Percentiles rank a stretch among this genome's conserved stretches.
Conservation (phyloP, 805 yeast genomes). For the Barnettozyma siamensis region DNA sequence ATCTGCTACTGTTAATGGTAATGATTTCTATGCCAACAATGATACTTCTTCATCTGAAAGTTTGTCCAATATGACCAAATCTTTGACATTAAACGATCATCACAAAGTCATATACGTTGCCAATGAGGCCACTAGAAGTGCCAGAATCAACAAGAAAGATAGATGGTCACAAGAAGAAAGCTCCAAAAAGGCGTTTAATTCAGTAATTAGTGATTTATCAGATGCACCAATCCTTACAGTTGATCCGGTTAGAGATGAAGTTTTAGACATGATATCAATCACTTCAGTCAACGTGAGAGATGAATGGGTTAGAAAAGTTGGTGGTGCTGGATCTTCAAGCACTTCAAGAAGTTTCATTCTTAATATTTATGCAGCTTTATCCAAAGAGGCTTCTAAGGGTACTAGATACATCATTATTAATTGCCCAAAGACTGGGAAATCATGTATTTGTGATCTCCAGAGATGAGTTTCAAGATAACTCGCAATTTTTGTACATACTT, state of each 20-base stretch:
- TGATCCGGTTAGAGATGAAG: constrained; percentile 75
- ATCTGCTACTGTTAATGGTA: constrained; percentile 11
- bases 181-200: constrained; percentile 54
- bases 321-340: constrained; percentile 71
- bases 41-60: constrained; percentile 21
- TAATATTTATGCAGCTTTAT: constrained; percentile 64
- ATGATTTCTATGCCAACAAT: constrained; percentile 18
- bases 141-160: constrained; percentile 69
- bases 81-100: constrained; percentile 28
- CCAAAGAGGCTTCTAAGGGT: constrained; percentile 68
- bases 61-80: constrained; percentile 19
- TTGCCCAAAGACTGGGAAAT: constrained; percentile 72
- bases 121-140: constrained; percentile 77
- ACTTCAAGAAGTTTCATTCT: constrained; percentile 76
- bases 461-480: too few relatives aligned
- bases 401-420: constrained; percentile 70
- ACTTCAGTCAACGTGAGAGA: constrained; percentile 73
- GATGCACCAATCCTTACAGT: constrained; percentile 71
- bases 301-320: constrained; percentile 74
- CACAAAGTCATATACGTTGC: constrained; percentile 65
- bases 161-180: constrained; percentile 73
- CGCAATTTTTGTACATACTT: too few relatives aligned
- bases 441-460: constrained; percentile 61
- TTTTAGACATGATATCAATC: constrained; percentile 73
- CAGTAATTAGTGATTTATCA: constrained; percentile 48